Evolutionary conservation across 768 basidiomycete genomes (phyloP).

Genomic region (Lactifluus piperatus): DNA sequence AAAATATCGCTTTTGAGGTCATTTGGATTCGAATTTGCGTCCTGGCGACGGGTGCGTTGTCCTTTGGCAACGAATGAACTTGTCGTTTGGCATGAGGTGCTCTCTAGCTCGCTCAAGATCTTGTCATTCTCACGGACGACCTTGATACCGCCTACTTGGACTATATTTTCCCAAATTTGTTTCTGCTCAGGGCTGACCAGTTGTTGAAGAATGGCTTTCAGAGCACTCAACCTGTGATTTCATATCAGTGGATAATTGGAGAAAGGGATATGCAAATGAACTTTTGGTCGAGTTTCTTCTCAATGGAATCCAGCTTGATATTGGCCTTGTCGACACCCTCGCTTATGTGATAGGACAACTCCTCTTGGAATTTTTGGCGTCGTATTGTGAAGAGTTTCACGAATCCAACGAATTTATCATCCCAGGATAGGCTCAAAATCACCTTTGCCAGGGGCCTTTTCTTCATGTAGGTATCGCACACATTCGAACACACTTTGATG

Average conservation of each 20-base stretch:
- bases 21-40: not conserved
- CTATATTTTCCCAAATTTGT: slow-evolving; percentile 7
- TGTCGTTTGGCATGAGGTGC: slow-evolving; percentile 8
- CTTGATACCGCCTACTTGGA: slow-evolving; percentile 21
- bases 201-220: slow-evolving; percentile 14
- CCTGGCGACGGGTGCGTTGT: not conserved
- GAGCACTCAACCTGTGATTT: slow-evolving; percentile 14
- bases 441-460: slow-evolving; percentile 26
- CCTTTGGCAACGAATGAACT: not conserved
- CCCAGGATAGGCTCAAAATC: slow-evolving; percentile 25
- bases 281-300: slow-evolving; percentile 18
- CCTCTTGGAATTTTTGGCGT: slow-evolving; percentile 24
- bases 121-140: slow-evolving; percentile 18
- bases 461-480: slow-evolving; percentile 28
- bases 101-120: slow-evolving; percentile 19
- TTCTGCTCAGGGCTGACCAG: slow-evolving; percentile 17
- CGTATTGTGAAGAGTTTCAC: slow-evolving; percentile 22
- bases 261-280: not conserved
- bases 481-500: slow-evolving; percentile 28
- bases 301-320: slow-evolving; percentile 11
- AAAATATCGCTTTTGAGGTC: slow-evolving; percentile 19
- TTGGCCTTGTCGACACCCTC: slow-evolving; percentile 10
- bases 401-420: slow-evolving; percentile 23
- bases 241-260: not conserved
- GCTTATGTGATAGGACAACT: slow-evolving; percentile 25